Evolutionary conservation across 352 stramenopile species (phyloP).

Genomic region (Phytophthora capsici): DNA sequence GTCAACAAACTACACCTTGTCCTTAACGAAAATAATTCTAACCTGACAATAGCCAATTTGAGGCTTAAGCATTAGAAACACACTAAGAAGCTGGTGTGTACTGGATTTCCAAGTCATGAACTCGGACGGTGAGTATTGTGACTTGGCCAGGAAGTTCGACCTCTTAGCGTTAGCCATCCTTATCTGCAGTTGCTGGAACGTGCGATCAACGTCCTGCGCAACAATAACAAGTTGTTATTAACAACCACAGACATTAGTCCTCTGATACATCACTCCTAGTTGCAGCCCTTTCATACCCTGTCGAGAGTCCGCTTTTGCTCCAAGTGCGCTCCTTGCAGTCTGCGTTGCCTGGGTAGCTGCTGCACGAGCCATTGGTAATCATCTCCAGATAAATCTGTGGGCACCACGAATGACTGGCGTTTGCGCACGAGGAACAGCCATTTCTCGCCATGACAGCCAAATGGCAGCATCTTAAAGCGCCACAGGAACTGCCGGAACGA

Average conservation of each 20-base stretch:
- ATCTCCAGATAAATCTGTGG: conserved; percentile 38
- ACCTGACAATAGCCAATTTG: conserved; percentile 66
- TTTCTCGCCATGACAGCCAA: conserved; percentile 52
- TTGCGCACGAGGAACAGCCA: conserved; percentile 56
- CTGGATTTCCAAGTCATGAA: conserved; percentile 46
- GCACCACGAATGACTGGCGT: conserved; percentile 35
- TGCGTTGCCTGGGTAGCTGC: conserved; percentile 29
- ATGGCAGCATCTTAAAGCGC: conserved; percentile 58
- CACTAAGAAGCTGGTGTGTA: conserved; percentile 47
- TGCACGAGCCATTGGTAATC: conserved; percentile 46
- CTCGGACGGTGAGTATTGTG: conserved; percentile 37
- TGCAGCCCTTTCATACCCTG: conserved; percentile 17
- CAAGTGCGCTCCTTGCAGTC: conserved; percentile 16
- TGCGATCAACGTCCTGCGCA: conserved; percentile 52
- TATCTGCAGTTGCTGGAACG: conserved; percentile 50
- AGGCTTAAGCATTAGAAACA: conserved; percentile 54
- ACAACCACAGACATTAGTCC: too few species aligned
- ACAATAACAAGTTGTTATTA: not conserved
- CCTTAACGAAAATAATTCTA: not conserved
- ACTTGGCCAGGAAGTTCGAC: conserved; percentile 29
- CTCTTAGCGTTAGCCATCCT: conserved; percentile 28
- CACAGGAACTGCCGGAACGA: conserved; percentile 55
- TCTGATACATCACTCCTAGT: not conserved
- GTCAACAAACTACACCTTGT: too few species aligned
- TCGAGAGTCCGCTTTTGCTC: conserved; percentile 54